Conservation (phyloP, 2,329 filamentous ascomycete species). For the Pyricularia grisea region DNA sequence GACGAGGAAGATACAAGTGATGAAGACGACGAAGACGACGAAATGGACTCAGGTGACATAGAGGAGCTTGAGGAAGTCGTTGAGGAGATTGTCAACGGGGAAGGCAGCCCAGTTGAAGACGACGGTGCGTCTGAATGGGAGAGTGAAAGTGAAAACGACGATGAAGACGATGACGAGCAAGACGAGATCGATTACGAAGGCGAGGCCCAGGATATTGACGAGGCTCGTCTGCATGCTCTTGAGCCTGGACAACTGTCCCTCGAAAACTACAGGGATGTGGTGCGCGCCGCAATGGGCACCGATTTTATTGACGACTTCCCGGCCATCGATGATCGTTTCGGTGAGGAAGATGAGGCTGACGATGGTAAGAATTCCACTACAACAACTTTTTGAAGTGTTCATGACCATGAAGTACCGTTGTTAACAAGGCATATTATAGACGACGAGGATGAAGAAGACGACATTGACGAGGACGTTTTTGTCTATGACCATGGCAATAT, state of each 20-base stretch:
- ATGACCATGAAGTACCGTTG: slow-evolving; percentile 7
- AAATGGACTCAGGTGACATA: slow-evolving; percentile 41
- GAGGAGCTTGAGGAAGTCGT: slow-evolving; percentile 38
- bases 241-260: slow-evolving; percentile 27
- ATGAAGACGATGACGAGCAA: slow-evolving; percentile 28
- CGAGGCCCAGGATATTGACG: slow-evolving; percentile 44
- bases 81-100: slow-evolving; percentile 52
- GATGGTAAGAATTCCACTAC: slow-evolving; percentile 36
- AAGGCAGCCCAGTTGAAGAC: slow-evolving; percentile 48
- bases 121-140: slow-evolving; percentile 40
- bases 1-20: slow-evolving; percentile 36
- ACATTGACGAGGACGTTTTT: slow-evolving; percentile 59
- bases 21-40: slow-evolving; percentile 31
- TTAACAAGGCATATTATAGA: slow-evolving; percentile 18
- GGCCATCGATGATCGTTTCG: slow-evolving; percentile 35
- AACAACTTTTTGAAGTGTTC: neutral
- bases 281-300: slow-evolving; percentile 28
- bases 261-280: slow-evolving; percentile 35
- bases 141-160: slow-evolving; percentile 35
- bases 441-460: slow-evolving; percentile 58
- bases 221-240: slow-evolving; percentile 38
- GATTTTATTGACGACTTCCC: slow-evolving; percentile 38
- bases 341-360: slow-evolving; percentile 50
- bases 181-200: slow-evolving; percentile 45
- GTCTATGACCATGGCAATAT: slow-evolving; percentile 48